These are phyloP conservation scores for Flaveria floridana DNA, from an alignment of 140 eudicot genomes.

Conservation along the genomic window DNA sequence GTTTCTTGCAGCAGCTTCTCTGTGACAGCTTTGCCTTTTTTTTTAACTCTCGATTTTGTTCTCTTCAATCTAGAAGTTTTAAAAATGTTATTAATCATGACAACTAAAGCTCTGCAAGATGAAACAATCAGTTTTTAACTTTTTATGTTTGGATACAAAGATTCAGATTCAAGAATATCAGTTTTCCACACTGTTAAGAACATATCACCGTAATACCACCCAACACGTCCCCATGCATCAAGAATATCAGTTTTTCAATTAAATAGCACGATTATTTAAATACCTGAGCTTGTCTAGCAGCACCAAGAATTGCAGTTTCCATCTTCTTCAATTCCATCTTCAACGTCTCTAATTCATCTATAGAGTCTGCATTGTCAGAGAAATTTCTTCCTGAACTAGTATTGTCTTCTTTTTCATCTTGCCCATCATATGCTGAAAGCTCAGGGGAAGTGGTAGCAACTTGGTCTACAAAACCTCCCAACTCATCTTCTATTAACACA, in stretches of 20 bases:
- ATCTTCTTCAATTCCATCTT: conserved; percentile 66
- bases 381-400: conserved; percentile 25
- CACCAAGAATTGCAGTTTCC: conserved; percentile 83
- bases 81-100: not conserved
- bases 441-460: too few relatives aligned
- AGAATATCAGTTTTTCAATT: not conserved
- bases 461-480: too few relatives aligned
- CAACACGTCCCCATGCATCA: too few relatives aligned
- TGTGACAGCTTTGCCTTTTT: conserved; percentile 63
- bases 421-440: too few relatives aligned
- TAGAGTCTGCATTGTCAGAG: conserved; percentile 33
- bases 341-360: conserved; percentile 57
- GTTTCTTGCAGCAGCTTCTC: conserved; percentile 86
- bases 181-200: too few relatives aligned
- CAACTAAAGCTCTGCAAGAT: not conserved
- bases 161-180: not conserved
- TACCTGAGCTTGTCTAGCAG: conserved; percentile 90
- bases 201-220: too few relatives aligned
- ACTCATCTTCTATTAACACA: too few relatives aligned
- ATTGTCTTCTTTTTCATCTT: too few relatives aligned
- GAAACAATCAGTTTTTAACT: not conserved
- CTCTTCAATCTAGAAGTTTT: conserved; percentile 31
- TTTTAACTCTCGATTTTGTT: conserved; percentile 65
- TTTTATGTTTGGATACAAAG: not conserved
- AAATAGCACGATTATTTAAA: not conserved